phyloP scores from a whole-genome alignment of 2,329 filamentous ascomycete species.

The Penicillium sp. region DNA sequence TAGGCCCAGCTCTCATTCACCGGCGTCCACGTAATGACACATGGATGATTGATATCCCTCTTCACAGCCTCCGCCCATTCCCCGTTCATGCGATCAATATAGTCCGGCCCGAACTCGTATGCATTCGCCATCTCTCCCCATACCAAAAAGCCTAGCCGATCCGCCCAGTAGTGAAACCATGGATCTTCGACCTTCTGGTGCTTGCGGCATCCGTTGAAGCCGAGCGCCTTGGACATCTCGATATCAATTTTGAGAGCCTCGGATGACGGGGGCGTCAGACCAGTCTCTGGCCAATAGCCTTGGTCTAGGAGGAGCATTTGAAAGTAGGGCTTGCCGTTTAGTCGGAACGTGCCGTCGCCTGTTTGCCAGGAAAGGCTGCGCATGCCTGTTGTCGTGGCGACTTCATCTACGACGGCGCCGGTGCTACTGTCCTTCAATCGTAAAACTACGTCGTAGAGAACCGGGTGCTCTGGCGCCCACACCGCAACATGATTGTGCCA shows the following conservation, averaged over 20 bases:
- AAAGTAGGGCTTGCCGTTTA: slow-evolving; percentile 67
- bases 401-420: slow-evolving; percentile 43
- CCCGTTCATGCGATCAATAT: slow-evolving; percentile 57
- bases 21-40: slow-evolving; percentile 63
- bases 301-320: slow-evolving; percentile 66
- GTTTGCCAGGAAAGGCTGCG: slow-evolving; percentile 59
- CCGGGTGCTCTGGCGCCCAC: slow-evolving; percentile 63
- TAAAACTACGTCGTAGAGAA: slow-evolving; percentile 59
- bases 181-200: slow-evolving; percentile 63
- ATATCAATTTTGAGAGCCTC: slow-evolving; percentile 66
- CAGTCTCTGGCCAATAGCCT: slow-evolving; percentile 67
- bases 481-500: slow-evolving; percentile 54
- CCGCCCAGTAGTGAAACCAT: slow-evolving; percentile 64
- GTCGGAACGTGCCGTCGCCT: slow-evolving; percentile 56
- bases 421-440: slow-evolving; percentile 43
- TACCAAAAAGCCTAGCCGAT: slow-evolving; percentile 61
- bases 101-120: slow-evolving; percentile 59
- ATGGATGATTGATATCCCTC: slow-evolving; percentile 63
- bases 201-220: slow-evolving; percentile 68
- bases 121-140: slow-evolving; percentile 70
- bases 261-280: slow-evolving; percentile 61
- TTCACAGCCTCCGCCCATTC: slow-evolving; percentile 63
- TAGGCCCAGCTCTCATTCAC: slow-evolving; percentile 65
- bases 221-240: slow-evolving; percentile 58
- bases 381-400: slow-evolving; percentile 58